Evolutionary conservation across 2,329 filamentous ascomycete species (phyloP).

Genomic region (Aspergillus caelatus): DNA sequence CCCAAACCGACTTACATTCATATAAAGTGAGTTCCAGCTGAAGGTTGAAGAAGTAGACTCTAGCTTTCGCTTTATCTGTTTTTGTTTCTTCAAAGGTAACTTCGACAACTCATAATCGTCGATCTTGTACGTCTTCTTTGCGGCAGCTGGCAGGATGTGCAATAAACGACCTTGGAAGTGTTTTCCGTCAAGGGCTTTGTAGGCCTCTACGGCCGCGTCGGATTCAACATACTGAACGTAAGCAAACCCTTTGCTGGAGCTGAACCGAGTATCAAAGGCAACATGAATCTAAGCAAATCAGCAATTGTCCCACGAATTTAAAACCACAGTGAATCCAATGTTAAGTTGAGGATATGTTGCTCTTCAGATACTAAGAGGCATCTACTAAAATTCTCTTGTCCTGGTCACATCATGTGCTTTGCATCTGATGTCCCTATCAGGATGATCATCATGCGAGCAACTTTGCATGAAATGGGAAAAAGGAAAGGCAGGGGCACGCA

Average conservation of each 20-base stretch:
- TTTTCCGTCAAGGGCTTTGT: conserved; percentile 76
- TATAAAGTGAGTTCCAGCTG: conserved; percentile 99
- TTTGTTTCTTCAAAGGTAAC: conserved; percentile 91
- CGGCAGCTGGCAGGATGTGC: conserved; percentile 82
- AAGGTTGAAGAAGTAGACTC: conserved; percentile 78
- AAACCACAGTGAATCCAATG: conserved; percentile 30
- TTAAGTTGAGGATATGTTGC: conserved; percentile 28
- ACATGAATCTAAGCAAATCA: conserved; percentile 76
- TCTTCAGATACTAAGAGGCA: conserved; percentile 86
- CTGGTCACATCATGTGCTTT: conserved; percentile 84
- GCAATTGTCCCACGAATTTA: conserved; percentile 30
- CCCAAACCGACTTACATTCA: conserved; percentile 67
- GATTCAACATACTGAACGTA: conserved; percentile 78
- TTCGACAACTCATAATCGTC: conserved; percentile 91
- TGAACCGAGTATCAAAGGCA: conserved; percentile 69
- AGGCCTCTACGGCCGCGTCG: conserved; percentile 75
- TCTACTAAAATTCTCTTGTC: conserved; percentile 99
- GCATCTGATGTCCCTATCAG: conserved; percentile 99
- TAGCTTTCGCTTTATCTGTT: conserved; percentile 80
- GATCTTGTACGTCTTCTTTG: conserved; percentile 78
- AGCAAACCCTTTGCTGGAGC: conserved; percentile 84
- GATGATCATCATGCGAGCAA: conserved; percentile 82
- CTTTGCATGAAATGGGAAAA: conserved; percentile 14
- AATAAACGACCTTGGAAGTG: conserved; percentile 91
- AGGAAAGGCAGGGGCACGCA: conserved; percentile 14